Evolutionary conservation across 495 filamentous ascomycete species (phyloP).

Genomic region (Trichoderma gamsii): DNA sequence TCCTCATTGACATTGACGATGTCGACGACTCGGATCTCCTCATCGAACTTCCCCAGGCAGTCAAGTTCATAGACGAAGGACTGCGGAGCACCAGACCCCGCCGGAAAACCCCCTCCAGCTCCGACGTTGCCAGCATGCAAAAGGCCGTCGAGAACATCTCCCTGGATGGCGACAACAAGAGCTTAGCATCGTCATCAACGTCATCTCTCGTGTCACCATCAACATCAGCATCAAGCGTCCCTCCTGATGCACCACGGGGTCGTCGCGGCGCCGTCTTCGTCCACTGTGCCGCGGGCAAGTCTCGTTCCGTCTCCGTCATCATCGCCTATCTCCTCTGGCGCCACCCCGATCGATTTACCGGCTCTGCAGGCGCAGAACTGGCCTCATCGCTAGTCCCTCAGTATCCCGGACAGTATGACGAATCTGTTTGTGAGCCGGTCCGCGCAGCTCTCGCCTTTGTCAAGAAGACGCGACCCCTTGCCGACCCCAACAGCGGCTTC

Average conservation of each 20-base stretch:
- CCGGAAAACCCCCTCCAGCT: neutral
- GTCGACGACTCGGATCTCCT: slow-evolving; percentile 79
- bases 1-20: slow-evolving; percentile 80
- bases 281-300: slow-evolving; percentile 90
- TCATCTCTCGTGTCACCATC: neutral
- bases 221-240: neutral
- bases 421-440: slow-evolving; percentile 28
- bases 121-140: neutral
- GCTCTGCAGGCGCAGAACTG: slow-evolving; percentile 24
- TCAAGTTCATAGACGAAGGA: slow-evolving; percentile 76
- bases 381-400: neutral
- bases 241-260: neutral
- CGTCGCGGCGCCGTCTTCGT: slow-evolving; percentile 36
- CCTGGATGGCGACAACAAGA: neutral
- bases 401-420: neutral
- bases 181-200: neutral
- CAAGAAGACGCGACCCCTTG: slow-evolving; percentile 58
- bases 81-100: slow-evolving; percentile 35
- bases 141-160: neutral
- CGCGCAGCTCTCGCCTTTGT: slow-evolving; percentile 45
- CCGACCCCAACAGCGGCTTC: slow-evolving; percentile 85
- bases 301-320: slow-evolving; percentile 76
- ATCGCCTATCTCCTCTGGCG: slow-evolving; percentile 80
- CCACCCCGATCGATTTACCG: slow-evolving; percentile 38
- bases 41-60: slow-evolving; percentile 66